Conservation (phyloP, 306 rosid genomes). For the Casuarina glauca region DNA sequence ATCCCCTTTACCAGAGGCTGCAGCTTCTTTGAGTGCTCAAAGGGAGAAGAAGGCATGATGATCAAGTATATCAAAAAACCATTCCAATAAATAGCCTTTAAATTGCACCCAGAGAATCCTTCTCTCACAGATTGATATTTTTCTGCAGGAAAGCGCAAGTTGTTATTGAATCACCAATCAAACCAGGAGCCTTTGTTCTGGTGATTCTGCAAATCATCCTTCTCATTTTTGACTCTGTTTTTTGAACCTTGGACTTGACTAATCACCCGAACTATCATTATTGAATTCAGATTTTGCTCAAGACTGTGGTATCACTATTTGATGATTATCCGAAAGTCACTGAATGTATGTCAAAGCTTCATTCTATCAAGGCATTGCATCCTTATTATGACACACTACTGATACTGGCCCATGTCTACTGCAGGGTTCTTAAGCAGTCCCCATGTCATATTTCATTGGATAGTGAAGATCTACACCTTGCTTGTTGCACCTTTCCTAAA, state of each 20-base stretch:
- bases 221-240: conserved; percentile 6
- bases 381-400: not conserved
- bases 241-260: conserved; percentile 10
- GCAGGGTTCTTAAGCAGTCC: conserved; percentile 75
- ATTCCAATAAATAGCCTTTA: not conserved
- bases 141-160: conserved; percentile 63
- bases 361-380: not conserved
- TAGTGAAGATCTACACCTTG: conserved; percentile 40
- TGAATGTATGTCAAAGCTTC: conserved; percentile 49
- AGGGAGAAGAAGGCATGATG: conserved; percentile 37
- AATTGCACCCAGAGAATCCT: conserved; percentile 1
- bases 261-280: conserved; percentile 10
- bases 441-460: conserved; percentile 43
- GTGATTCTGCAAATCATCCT: conserved; percentile 38
- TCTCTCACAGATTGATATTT: conserved; percentile 29
- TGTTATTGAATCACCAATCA: conserved; percentile 76
- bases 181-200: conserved; percentile 74
- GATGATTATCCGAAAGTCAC: conserved; percentile 59
- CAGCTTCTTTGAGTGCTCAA: conserved; percentile 63
- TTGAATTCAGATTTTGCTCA: conserved; percentile 54
- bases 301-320: conserved; percentile 55
- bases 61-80: conserved; percentile 41
- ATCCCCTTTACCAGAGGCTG: conserved; percentile 91
- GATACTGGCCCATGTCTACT: not conserved
- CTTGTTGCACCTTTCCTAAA: conserved; percentile 33